Conservation (phyloP, 129 eudicot genomes). For the Silybum marianum region DNA sequence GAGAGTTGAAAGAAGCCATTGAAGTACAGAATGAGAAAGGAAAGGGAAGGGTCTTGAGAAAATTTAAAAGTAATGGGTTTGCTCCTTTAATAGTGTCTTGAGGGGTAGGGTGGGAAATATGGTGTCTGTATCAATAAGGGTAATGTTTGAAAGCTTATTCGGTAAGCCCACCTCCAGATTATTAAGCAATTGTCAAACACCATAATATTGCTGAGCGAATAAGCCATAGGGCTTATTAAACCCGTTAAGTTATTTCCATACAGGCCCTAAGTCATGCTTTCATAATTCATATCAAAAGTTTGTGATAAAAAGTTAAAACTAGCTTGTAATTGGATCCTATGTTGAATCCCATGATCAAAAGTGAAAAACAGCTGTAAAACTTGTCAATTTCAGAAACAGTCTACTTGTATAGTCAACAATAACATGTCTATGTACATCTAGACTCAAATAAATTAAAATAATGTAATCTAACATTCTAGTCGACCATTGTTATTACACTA, state of each 20-base stretch:
- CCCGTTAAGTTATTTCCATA: too few species aligned
- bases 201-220: too few species aligned
- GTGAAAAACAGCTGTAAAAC: not conserved
- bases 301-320: not conserved
- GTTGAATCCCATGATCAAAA: not conserved
- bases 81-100: not conserved
- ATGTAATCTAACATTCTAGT: not conserved
- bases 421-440: not conserved
- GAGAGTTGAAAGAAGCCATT: not conserved
- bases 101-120: too few species aligned
- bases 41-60: not conserved
- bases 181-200: too few species aligned
- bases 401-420: not conserved
- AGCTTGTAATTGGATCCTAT: not conserved
- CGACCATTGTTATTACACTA: not conserved
- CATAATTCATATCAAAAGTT: not conserved
- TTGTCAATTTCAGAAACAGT: not conserved
- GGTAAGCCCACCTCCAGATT: too few species aligned
- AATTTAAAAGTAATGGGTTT: not conserved
- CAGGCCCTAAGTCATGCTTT: too few species aligned
- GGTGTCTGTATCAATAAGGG: too few species aligned
- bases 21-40: not conserved
- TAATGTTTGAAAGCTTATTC: too few species aligned
- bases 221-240: too few species aligned
- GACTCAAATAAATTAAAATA: not conserved